phyloP scores from a whole-genome alignment of 805 yeast genomes.

The Yarrowia keelungensis region DNA sequence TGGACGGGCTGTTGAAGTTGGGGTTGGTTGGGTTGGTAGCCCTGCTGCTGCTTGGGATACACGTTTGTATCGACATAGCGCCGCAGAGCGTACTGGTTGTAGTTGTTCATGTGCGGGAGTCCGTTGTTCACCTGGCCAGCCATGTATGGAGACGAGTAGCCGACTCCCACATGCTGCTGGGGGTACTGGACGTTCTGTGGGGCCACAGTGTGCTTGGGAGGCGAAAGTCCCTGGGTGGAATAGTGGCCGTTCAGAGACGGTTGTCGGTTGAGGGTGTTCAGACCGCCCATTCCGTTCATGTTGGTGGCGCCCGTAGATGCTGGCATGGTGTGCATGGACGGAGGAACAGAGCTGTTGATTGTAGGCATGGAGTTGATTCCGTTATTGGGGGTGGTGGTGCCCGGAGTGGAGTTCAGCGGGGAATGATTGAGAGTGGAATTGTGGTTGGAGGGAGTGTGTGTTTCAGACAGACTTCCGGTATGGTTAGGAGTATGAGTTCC shows the following conservation, averaged over 20 bases:
- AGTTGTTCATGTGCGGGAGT: slow-evolving; percentile 36
- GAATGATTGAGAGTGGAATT: slow-evolving; percentile 25
- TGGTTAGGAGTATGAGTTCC: slow-evolving; percentile 12
- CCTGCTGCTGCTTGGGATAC: slow-evolving; percentile 23
- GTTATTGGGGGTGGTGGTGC: slow-evolving; percentile 29
- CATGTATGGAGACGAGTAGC: slow-evolving; percentile 22
- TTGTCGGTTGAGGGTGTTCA: slow-evolving; percentile 14
- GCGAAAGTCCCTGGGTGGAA: slow-evolving; percentile 36
- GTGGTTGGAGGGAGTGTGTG: slow-evolving; percentile 23
- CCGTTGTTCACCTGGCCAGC: slow-evolving; percentile 14
- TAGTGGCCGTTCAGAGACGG: slow-evolving; percentile 20
- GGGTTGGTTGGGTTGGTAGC: slow-evolving; percentile 22
- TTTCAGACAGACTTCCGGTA: slow-evolving; percentile 3
- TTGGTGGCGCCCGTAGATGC: slow-evolving; percentile 2
- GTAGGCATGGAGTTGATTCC: slow-evolving; percentile 24
- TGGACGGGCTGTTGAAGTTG: slow-evolving; percentile 31
- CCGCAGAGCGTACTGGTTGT: slow-evolving; percentile 29
- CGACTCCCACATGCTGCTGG: slow-evolving; percentile 32
- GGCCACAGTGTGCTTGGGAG: slow-evolving; percentile 26
- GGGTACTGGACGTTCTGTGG: slow-evolving; percentile 35
- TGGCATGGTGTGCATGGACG: slow-evolving; percentile 36
- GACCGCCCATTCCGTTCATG: slow-evolving; percentile 14
- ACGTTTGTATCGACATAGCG: slow-evolving; percentile 23
- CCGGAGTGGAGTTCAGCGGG: slow-evolving; percentile 26
- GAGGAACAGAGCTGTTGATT: slow-evolving; percentile 37